Conservation (phyloP, 169 alveolate genomes). For the Plasmodium sp. region DNA sequence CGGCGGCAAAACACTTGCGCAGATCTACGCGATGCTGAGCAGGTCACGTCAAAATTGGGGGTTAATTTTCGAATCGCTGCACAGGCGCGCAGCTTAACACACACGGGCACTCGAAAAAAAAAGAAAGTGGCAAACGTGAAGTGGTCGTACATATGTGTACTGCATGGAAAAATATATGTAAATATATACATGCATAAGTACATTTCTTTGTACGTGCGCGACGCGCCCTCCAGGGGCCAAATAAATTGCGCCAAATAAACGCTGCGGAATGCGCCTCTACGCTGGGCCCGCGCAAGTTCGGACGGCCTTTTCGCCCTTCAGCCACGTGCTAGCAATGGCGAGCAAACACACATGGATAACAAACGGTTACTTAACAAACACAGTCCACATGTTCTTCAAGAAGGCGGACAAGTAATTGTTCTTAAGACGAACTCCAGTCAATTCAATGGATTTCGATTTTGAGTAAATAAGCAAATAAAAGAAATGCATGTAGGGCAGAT, state of each 20-base stretch:
- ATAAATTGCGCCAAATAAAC: background rate
- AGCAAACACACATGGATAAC: background rate
- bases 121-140: background rate
- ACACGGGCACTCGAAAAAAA: background rate
- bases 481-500: conserved; percentile 23
- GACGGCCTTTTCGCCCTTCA: background rate
- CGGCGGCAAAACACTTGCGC: background rate
- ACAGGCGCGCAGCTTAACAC: background rate
- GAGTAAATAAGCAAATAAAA: conserved; percentile 37
- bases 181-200: background rate
- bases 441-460: conserved; percentile 66
- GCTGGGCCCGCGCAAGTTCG: background rate
- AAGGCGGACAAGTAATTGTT: conserved; percentile 32
- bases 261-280: background rate
- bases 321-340: background rate
- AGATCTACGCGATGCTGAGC: background rate
- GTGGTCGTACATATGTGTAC: background rate
- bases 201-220: background rate
- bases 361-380: background rate
- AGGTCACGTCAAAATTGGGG: background rate
- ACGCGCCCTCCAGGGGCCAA: background rate
- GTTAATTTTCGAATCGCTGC: background rate
- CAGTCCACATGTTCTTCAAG: conserved; percentile 11
- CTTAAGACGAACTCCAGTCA: conserved; percentile 48
- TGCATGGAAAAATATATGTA: background rate